phyloP scores from a whole-genome alignment of 768 basidiomycete species.

The Piloderma croceum region DNA sequence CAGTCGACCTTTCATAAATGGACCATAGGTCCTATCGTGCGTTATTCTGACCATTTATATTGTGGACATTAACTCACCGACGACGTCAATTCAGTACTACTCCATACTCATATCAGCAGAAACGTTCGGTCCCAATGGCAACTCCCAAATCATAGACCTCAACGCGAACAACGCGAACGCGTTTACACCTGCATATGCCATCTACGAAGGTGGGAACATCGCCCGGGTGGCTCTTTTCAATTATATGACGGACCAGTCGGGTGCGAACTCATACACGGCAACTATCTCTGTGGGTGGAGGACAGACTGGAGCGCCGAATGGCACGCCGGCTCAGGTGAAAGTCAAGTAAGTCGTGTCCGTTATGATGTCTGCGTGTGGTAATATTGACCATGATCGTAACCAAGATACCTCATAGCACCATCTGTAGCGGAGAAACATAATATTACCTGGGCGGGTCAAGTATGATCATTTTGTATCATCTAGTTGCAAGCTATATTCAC shows the following conservation, averaged over 20 bases:
- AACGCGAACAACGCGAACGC: conserved; percentile 43
- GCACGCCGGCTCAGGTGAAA: conserved; percentile 41
- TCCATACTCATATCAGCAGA: conserved; percentile 67
- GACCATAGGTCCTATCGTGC: conserved; percentile 66
- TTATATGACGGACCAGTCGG: conserved; percentile 56
- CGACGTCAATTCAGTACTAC: no score
- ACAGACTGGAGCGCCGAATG: conserved; percentile 32
- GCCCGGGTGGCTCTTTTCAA: conserved; percentile 67
- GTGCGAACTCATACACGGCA: conserved; percentile 48
- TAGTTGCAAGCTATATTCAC: neutral
- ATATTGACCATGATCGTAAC: neutral
- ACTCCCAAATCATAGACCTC: conserved; percentile 64
- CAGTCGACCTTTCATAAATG: conserved; percentile 56
- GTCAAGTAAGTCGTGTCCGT: conserved; percentile 43
- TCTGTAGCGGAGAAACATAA: conserved; percentile 57
- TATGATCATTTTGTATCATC: conserved; percentile 14
- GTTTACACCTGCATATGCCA: conserved; percentile 62
- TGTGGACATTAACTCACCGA: no score
- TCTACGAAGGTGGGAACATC: conserved; percentile 66
- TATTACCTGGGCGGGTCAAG: conserved; percentile 77
- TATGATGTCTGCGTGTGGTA: no score
- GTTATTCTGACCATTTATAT: no score
- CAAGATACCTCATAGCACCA: conserved; percentile 50
- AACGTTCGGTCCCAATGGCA: conserved; percentile 58
- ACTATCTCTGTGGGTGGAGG: conserved; percentile 44